Evolutionary conservation across 1,284 basidiomycete genomes (phyloP).

Genomic region (Sporisorium scitamineum): DNA sequence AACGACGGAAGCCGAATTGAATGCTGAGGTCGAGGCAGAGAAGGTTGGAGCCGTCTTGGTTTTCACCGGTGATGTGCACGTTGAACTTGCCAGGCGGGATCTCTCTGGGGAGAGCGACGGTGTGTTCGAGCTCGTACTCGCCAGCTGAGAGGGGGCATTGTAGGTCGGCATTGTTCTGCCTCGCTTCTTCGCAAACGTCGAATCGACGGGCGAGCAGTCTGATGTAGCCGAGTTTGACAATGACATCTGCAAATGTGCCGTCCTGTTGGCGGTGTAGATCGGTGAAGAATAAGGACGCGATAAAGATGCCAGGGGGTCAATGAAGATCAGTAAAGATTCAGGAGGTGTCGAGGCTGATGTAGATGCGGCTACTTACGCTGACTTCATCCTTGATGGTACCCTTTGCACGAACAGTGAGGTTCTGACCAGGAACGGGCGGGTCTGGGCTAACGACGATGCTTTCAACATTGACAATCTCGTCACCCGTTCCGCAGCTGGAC

Average conservation of each 20-base stretch:
- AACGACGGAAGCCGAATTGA: slow-evolving; percentile 70
- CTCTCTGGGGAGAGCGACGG: slow-evolving; percentile 62
- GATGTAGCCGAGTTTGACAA: slow-evolving; percentile 66
- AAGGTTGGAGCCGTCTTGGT: slow-evolving; percentile 81
- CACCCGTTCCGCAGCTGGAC: slow-evolving; percentile 56
- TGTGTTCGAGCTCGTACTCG: slow-evolving; percentile 62
- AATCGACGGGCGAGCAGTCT: slow-evolving; percentile 57
- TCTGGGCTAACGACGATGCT: slow-evolving; percentile 62
- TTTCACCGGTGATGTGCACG: slow-evolving; percentile 80
- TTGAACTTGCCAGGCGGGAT: slow-evolving; percentile 76
- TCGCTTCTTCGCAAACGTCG: slow-evolving; percentile 64
- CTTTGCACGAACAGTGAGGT: slow-evolving; percentile 63
- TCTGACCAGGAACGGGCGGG: slow-evolving; percentile 64
- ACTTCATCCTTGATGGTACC: slow-evolving; percentile 54
- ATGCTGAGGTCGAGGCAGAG: slow-evolving; percentile 82
- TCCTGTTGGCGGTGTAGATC: slow-evolving; percentile 22
- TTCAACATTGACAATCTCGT: slow-evolving; percentile 54
- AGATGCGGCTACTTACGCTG: slow-evolving; percentile 45
- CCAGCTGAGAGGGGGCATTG: slow-evolving; percentile 64
- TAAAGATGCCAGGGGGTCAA: not conserved
- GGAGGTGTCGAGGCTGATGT: not conserved
- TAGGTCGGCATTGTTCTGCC: slow-evolving; percentile 59
- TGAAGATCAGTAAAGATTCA: not conserved
- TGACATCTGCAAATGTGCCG: slow-evolving; percentile 62
- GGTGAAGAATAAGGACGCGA: not conserved